Conservation (phyloP, 2,329 filamentous ascomycete species). For the Alternaria longipes region DNA sequence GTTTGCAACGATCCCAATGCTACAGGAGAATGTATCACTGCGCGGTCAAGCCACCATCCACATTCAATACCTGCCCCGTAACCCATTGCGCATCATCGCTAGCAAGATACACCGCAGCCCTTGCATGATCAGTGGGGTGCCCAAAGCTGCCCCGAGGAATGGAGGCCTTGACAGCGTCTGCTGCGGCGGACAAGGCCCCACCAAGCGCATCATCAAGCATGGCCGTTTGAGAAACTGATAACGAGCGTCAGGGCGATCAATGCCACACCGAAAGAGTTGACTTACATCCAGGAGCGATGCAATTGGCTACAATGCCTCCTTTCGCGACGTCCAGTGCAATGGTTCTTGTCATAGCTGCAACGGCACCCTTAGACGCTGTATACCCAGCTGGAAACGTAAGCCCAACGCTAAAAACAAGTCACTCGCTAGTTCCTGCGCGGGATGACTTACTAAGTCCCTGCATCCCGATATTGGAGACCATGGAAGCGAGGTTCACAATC, state of each 20-base stretch:
- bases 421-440: background rate
- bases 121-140: no score
- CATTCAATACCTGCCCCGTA: constrained; percentile 40
- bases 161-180: no score
- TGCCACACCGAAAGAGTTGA: background rate
- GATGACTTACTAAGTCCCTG: constrained; percentile 45
- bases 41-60: no score
- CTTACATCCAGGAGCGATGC: constrained; percentile 29
- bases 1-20: no score
- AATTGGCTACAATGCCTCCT: constrained; percentile 45
- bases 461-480: constrained; percentile 33
- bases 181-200: no score
- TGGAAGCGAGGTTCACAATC: constrained; percentile 52
- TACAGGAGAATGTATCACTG: no score
- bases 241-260: constrained; percentile 1
- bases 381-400: constrained; percentile 48
- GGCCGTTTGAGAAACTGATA: constrained; percentile 41
- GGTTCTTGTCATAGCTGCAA: constrained; percentile 57
- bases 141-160: no score
- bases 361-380: constrained; percentile 59
- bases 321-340: constrained; percentile 57
- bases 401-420: background rate
- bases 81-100: constrained; percentile 48
- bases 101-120: no score
- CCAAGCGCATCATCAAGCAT: constrained; percentile 32